These are phyloP conservation scores for Penstemon newberryi DNA, from an alignment of 257 asterid genomes.

Conservation along the genomic window DNA sequence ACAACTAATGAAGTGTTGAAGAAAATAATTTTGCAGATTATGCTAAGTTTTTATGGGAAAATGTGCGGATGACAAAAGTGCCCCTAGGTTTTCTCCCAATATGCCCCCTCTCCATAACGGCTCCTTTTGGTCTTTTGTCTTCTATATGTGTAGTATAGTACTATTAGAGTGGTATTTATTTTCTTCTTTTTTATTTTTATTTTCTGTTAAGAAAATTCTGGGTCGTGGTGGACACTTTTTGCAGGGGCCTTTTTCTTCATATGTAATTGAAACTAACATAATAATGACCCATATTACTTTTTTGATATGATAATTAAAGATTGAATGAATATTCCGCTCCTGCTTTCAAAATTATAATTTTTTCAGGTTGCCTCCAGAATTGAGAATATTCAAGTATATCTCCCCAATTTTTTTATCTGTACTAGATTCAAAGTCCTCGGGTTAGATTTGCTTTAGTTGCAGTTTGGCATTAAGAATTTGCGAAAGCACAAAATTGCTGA, in stretches of 20 bases:
- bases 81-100: slow-evolving; percentile 26
- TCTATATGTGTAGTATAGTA: background rate
- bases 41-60: slow-evolving; percentile 20
- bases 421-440: too few relatives aligned
- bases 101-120: slow-evolving; percentile 30
- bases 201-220: background rate
- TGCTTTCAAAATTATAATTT: background rate
- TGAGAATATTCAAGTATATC: slow-evolving; percentile 8
- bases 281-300: background rate
- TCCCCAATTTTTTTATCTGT: background rate
- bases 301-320: background rate
- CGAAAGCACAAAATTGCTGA: too few relatives aligned
- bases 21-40: background rate
- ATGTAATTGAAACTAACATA: background rate
- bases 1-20: background rate
- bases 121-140: slow-evolving; percentile 21
- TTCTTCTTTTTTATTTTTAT: background rate
- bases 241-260: background rate
- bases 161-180: background rate
- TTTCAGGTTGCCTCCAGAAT: slow-evolving; percentile 1
- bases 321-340: background rate
- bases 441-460: too few relatives aligned
- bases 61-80: slow-evolving; percentile 31
- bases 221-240: background rate
- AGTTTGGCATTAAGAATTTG: too few relatives aligned